Conservation (phyloP, 192 early-diverging fungal species). For the Paraglomus occultum region DNA sequence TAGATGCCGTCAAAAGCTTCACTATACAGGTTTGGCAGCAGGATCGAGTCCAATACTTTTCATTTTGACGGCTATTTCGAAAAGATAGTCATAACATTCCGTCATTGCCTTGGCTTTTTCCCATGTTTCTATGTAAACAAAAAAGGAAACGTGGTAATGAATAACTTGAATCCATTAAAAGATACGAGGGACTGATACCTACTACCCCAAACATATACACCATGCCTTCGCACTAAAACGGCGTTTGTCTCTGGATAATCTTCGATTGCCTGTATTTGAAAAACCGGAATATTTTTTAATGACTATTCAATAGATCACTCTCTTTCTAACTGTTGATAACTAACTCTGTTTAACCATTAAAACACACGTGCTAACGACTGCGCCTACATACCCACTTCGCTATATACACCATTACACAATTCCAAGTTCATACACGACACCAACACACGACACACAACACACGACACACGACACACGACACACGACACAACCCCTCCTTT, state of each 20-base stretch:
- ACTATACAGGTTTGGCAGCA: constrained; percentile 3
- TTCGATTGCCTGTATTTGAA: constrained; percentile 68
- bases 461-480: no score
- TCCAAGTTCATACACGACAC: no score
- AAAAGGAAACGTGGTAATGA: background rate
- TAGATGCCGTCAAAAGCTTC: no score
- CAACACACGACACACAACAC: no score
- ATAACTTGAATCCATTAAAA: background rate
- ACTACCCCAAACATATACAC: constrained; percentile 97
- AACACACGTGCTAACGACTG: background rate
- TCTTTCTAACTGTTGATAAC: background rate
- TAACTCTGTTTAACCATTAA: background rate
- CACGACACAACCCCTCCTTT: no score
- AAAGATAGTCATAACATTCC: constrained; percentile 98
- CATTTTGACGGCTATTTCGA: constrained; percentile 96
- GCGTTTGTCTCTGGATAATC: constrained; percentile 89
- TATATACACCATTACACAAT: no score
- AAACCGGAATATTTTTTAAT: background rate
- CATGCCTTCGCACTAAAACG: constrained; percentile 92
- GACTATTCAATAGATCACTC: background rate
- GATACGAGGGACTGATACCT: constrained; percentile 11
- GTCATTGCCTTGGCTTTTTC: constrained; percentile 97
- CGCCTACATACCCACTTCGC: no score
- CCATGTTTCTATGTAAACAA: constrained; percentile 66
- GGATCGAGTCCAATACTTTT: constrained; percentile 83